Conservation (phyloP, 768 basidiomycete genomes). For the Trametes maxima region DNA sequence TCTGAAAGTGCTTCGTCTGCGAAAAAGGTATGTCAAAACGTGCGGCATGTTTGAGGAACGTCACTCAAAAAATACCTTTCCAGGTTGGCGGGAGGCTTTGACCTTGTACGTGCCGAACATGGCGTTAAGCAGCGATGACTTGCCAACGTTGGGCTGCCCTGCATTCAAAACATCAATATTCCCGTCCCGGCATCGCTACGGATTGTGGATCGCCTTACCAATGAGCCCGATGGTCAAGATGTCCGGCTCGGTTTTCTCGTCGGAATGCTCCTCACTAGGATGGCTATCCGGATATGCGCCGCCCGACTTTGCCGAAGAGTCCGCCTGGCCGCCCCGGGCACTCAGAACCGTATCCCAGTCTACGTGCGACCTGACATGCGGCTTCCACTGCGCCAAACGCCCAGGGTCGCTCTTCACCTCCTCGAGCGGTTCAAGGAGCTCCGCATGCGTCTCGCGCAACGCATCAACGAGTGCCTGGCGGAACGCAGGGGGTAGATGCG, state of each 20-base stretch:
- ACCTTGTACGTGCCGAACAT: conserved; percentile 81
- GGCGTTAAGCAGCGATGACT: conserved; percentile 90
- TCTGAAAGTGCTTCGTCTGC: conserved; percentile 95
- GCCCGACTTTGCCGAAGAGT: conserved; percentile 40
- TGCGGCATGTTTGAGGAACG: not conserved
- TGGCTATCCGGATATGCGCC: conserved; percentile 27
- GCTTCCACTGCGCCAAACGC: conserved; percentile 62
- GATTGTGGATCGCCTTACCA: conserved; percentile 42
- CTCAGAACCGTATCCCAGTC: conserved; percentile 72
- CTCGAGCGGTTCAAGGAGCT: conserved; percentile 69
- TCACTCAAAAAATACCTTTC: conserved; percentile 56
- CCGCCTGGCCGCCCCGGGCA: conserved; percentile 47
- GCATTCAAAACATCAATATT: not conserved
- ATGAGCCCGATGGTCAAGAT: conserved; percentile 82
- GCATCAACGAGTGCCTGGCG: conserved; percentile 65
- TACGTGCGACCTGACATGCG: conserved; percentile 61
- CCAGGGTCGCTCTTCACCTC: conserved; percentile 50
- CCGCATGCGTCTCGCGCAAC: conserved; percentile 64
- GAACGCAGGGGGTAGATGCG: conserved; percentile 68
- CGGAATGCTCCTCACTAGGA: conserved; percentile 27
- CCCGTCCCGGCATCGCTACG: not conserved
- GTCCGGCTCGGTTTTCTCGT: conserved; percentile 43
- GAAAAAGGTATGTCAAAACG: not conserved
- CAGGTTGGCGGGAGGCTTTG: conserved; percentile 81
- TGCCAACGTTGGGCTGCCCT: conserved; percentile 97